Conservation (phyloP, 2,329 filamentous ascomycete species). For the Aspergillus caelatus region DNA sequence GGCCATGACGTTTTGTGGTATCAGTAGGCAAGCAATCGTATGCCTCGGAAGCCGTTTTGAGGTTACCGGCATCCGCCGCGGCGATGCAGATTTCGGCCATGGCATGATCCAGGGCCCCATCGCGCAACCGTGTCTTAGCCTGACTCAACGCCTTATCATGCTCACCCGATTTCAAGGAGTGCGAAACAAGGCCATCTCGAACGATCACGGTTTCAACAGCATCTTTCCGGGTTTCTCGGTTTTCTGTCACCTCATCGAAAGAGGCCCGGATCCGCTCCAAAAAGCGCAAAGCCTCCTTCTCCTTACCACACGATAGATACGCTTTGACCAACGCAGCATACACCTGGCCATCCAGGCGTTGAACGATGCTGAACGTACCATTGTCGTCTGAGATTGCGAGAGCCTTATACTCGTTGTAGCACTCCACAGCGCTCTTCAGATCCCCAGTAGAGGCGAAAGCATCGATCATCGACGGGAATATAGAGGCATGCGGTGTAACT, state of each 20-base stretch:
- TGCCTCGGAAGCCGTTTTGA: slow-evolving; percentile 67
- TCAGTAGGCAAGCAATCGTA: slow-evolving; percentile 62
- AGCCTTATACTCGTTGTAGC: slow-evolving; percentile 91
- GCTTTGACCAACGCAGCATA: slow-evolving; percentile 92
- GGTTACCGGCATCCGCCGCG: slow-evolving; percentile 79
- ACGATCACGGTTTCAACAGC: slow-evolving; percentile 74
- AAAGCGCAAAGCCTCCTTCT: slow-evolving; percentile 82
- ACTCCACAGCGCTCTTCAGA: slow-evolving; percentile 83
- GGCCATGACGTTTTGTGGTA: slow-evolving; percentile 53
- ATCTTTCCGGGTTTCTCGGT: slow-evolving; percentile 60
- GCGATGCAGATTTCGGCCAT: slow-evolving; percentile 74
- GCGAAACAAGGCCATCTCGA: slow-evolving; percentile 74
- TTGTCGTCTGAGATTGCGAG: slow-evolving; percentile 83
- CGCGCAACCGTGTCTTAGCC: slow-evolving; percentile 63
- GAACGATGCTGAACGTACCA: slow-evolving; percentile 67
- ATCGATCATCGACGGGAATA: slow-evolving; percentile 93
- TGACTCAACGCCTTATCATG: slow-evolving; percentile 74
- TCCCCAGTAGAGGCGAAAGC: slow-evolving; percentile 83
- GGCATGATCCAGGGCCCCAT: slow-evolving; percentile 60
- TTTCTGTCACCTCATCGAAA: slow-evolving; percentile 49
- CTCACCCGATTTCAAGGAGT: slow-evolving; percentile 70
- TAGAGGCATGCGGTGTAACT: slow-evolving; percentile 73
- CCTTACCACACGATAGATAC: slow-evolving; percentile 79
- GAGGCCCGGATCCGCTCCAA: slow-evolving; percentile 73
- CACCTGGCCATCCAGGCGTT: slow-evolving; percentile 78